These are phyloP conservation scores for Microthlaspi erraticum DNA, from an alignment of 345 rosid genomes.

Conservation along the genomic window DNA sequence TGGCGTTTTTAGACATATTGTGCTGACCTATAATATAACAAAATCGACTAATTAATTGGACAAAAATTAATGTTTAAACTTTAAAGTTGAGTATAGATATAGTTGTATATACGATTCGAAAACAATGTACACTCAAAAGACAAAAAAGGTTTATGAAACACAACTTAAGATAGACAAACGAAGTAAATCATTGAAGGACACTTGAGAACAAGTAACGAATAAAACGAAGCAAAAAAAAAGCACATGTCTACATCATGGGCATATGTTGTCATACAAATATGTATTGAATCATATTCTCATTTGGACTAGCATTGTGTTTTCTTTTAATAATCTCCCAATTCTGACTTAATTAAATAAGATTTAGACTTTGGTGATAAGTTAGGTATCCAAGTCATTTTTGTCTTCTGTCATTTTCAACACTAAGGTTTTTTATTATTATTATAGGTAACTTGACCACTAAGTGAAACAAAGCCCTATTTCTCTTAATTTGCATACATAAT, in stretches of 20 bases:
- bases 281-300: neutral
- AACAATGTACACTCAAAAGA: neutral
- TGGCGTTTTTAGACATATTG: no score
- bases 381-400: conserved; percentile 23
- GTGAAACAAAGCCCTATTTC: neutral
- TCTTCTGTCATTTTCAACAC: neutral
- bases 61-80: no score
- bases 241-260: conserved; percentile 16
- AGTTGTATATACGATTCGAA: no score
- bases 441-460: neutral
- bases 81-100: no score
- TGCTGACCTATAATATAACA: no score
- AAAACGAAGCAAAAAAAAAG: neutral
- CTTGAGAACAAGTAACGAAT: neutral
- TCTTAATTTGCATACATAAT: neutral
- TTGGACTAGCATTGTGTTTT: conserved; percentile 14
- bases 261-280: conserved; percentile 15
- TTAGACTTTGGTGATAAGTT: conserved; percentile 17
- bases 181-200: conserved; percentile 13
- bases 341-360: neutral
- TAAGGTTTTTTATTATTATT: neutral
- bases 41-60: no score
- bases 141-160: neutral
- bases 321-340: conserved; percentile 14
- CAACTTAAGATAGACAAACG: neutral